Evolutionary conservation across 306 rosid species (phyloP).

Genomic region (Mimosa pudica): DNA sequence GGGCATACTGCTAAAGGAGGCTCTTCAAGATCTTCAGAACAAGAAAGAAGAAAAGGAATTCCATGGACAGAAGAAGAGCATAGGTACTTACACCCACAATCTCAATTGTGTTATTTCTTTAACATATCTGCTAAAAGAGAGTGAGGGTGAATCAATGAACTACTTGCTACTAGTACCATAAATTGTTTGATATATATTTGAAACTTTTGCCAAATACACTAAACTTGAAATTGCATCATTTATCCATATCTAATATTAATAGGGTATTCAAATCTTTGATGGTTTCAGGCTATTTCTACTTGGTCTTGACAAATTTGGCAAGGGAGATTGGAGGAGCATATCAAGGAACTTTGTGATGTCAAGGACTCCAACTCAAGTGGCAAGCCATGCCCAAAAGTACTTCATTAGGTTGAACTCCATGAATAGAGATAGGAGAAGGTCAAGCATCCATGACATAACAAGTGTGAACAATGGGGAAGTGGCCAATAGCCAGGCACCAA

Average conservation of each 20-base stretch:
- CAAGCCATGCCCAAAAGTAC: constrained; percentile 97
- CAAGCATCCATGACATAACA: constrained; percentile 95
- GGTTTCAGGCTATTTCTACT: constrained; percentile 80
- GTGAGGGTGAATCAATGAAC: background rate
- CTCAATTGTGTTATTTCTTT: constrained; percentile 13
- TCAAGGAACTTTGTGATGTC: constrained; percentile 95
- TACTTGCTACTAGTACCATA: background rate
- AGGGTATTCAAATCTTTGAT: background rate
- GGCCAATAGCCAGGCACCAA: constrained; percentile 64
- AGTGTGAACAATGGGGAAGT: constrained; percentile 81
- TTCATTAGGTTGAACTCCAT: constrained; percentile 92
- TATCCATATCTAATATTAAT: background rate
- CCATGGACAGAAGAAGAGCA: constrained; percentile 99
- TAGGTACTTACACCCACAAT: constrained; percentile 54
- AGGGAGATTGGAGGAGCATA: constrained; percentile 99
- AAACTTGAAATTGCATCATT: background rate
- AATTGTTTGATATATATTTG: background rate
- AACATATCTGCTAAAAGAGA: background rate
- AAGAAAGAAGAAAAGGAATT: constrained; percentile 91
- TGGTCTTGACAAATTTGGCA: constrained; percentile 97
- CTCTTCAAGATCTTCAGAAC: constrained; percentile 79
- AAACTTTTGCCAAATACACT: background rate
- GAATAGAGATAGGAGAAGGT: constrained; percentile 94
- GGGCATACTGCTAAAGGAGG: constrained; percentile 70
- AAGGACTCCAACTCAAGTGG: constrained; percentile 97